A percentile compares a stretch with the other conserved stretches of the same genome.
Evolutionary conservation across 345 rosid genomes (phyloP).

Genomic region (Corchorus olitorius): DNA sequence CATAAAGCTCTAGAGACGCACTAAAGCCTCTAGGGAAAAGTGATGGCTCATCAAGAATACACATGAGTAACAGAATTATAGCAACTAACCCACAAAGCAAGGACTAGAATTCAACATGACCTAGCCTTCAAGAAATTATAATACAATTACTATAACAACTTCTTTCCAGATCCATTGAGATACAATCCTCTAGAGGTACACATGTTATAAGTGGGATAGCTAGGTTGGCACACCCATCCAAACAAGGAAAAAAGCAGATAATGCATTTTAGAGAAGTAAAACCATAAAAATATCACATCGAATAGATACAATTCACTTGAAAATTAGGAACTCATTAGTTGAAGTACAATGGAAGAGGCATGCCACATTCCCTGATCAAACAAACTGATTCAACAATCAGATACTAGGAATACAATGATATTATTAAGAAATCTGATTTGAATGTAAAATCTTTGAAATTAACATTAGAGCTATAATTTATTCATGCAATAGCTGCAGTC

Average conservation of each 20-base stretch:
- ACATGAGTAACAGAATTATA: background rate
- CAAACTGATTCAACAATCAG: slow-evolving; percentile 1
- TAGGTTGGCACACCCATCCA: background rate
- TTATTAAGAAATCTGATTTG: background rate
- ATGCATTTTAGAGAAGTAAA: background rate
- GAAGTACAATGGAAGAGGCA: slow-evolving; percentile 6
- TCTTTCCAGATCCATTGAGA: background rate
- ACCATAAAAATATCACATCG: background rate
- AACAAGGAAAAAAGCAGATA: background rate
- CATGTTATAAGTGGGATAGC: background rate
- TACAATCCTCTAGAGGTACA: background rate
- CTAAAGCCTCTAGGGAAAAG: background rate
- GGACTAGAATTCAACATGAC: background rate
- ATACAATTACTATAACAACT: background rate
- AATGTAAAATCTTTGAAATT: background rate
- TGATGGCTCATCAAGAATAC: background rate
- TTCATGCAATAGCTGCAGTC: background rate
- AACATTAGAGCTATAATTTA: background rate
- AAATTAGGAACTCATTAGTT: background rate
- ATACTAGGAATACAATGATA: background rate
- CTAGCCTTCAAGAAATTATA: background rate
- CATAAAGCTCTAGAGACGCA: too few relatives aligned
- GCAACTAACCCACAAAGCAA: background rate
- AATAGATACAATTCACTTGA: background rate
- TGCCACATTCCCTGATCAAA: background rate